phyloP scores from a whole-genome alignment of 169 alveolate species.

The Plasmodium malariae region DNA sequence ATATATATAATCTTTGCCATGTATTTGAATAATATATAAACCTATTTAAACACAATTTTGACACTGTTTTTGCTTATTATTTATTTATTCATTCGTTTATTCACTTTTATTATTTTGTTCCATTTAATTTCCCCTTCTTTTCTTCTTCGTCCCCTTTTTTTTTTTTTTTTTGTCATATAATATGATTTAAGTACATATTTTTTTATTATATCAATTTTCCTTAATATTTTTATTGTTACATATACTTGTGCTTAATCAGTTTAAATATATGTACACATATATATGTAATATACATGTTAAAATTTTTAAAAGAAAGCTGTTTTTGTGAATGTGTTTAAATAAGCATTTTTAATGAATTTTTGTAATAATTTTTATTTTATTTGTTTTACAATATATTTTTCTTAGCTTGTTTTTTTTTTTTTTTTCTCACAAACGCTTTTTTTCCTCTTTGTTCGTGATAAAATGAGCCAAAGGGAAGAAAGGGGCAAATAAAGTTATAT shows the following conservation, averaged over 20 bases:
- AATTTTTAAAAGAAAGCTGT: constrained; percentile 5
- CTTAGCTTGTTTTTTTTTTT: neutral
- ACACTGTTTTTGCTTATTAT: constrained; percentile 1
- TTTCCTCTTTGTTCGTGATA: constrained; percentile 21
- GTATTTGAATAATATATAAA: too few species aligned
- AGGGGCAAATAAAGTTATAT: neutral
- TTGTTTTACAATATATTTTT: constrained; percentile 28
- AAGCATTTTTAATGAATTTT: constrained; percentile 18
- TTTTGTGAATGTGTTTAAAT: constrained; percentile 40
- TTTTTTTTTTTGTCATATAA: constrained; percentile 28
- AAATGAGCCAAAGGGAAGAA: constrained; percentile 12
- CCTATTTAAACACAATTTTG: too few species aligned
- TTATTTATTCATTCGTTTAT: constrained; percentile 5
- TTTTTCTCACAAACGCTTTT: neutral
- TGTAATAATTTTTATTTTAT: constrained; percentile 34
- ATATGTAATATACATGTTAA: too few species aligned
- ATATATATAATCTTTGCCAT: too few species aligned
- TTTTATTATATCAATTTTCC: constrained; percentile 12
- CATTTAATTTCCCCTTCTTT: neutral
- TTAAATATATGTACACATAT: too few species aligned
- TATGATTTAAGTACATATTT: constrained; percentile 22
- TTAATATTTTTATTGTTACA: constrained; percentile 16
- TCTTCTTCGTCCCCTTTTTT: neutral
- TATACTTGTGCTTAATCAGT: constrained; percentile 38
- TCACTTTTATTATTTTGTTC: constrained; percentile 14